Percentiles rank a stretch among this genome's conserved stretches.
These are phyloP conservation scores for Chaetomium cochliodes DNA, from an alignment of 495 filamentous ascomycete species.

Conservation along the genomic window DNA sequence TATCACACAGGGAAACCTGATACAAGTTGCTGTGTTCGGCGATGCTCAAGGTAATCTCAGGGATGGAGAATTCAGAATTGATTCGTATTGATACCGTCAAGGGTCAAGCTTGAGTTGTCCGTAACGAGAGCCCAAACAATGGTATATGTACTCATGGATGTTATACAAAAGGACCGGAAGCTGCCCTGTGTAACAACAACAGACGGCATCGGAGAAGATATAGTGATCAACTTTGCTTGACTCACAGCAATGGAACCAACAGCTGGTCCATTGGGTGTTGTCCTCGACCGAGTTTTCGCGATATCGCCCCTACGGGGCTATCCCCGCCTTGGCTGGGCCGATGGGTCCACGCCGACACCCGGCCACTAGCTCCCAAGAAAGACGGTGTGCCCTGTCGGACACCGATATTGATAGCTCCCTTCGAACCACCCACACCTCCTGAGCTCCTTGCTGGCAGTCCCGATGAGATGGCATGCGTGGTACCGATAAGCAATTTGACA, in stretches of 20 bases:
- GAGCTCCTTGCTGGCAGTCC: background rate
- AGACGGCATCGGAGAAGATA: background rate
- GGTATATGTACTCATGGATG: background rate
- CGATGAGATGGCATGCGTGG: background rate
- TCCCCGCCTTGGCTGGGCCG: conserved; percentile 9
- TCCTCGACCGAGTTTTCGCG: conserved; percentile 11
- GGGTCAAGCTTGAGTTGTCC: no score
- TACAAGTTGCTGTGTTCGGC: background rate
- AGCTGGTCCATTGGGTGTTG: background rate
- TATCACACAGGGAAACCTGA: background rate
- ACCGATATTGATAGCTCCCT: background rate
- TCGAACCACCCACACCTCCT: background rate
- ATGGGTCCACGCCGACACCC: conserved; percentile 32
- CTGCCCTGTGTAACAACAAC: background rate
- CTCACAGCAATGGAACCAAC: background rate
- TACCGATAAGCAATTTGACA: background rate
- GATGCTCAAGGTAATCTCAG: background rate
- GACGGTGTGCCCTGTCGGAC: background rate
- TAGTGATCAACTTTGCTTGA: background rate
- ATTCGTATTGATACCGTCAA: background rate
- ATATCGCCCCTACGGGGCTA: background rate
- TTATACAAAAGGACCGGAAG: background rate
- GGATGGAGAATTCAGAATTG: no score
- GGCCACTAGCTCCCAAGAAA: background rate
- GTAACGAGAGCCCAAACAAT: background rate